A percentile compares a stretch with the other conserved stretches of the same genome.
Conservation (phyloP, 352 stramenopile species). For the Phytophthora macrochlamydospora region DNA sequence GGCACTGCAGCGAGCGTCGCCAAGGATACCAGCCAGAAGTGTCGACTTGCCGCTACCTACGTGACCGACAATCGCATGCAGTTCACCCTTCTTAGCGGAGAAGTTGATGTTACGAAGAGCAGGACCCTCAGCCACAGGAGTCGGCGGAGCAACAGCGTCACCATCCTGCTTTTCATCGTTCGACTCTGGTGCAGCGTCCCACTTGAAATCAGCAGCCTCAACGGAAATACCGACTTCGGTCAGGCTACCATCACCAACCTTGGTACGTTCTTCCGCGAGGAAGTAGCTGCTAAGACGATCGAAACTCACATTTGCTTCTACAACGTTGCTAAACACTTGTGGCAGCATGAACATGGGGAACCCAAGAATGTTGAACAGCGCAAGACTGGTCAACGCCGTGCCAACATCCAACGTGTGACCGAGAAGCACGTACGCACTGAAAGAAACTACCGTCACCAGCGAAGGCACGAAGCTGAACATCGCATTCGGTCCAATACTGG, state of each 20-base stretch:
- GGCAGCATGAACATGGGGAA: slow-evolving; percentile 53
- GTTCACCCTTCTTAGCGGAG: slow-evolving; percentile 62
- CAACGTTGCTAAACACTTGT: slow-evolving; percentile 32
- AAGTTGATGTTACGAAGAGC: slow-evolving; percentile 71
- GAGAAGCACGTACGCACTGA: slow-evolving; percentile 61
- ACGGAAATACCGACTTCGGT: slow-evolving; percentile 59
- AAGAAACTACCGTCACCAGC: slow-evolving; percentile 52
- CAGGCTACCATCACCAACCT: slow-evolving; percentile 82
- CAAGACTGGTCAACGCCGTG: slow-evolving; percentile 59
- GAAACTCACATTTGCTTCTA: slow-evolving; percentile 51
- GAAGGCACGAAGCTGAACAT: slow-evolving; percentile 64
- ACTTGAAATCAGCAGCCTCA: slow-evolving; percentile 69
- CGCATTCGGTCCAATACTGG: slow-evolving; percentile 88
- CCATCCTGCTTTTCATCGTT: slow-evolving; percentile 33
- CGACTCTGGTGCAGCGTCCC: slow-evolving; percentile 49
- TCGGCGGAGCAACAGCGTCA: slow-evolving; percentile 27
- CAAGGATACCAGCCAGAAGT: slow-evolving; percentile 50
- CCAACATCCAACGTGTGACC: slow-evolving; percentile 63
- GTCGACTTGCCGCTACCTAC: slow-evolving; percentile 68
- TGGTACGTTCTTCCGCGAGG: slow-evolving; percentile 67
- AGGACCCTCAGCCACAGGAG: slow-evolving; percentile 24
- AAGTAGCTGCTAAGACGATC: slow-evolving; percentile 73
- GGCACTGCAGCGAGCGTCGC: slow-evolving; percentile 39
- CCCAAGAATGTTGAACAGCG: slow-evolving; percentile 56
- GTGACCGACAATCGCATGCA: slow-evolving; percentile 59